Evolutionary conservation across 495 filamentous ascomycete species (phyloP).

Genomic region (Annulohypoxylon maeteangense): DNA sequence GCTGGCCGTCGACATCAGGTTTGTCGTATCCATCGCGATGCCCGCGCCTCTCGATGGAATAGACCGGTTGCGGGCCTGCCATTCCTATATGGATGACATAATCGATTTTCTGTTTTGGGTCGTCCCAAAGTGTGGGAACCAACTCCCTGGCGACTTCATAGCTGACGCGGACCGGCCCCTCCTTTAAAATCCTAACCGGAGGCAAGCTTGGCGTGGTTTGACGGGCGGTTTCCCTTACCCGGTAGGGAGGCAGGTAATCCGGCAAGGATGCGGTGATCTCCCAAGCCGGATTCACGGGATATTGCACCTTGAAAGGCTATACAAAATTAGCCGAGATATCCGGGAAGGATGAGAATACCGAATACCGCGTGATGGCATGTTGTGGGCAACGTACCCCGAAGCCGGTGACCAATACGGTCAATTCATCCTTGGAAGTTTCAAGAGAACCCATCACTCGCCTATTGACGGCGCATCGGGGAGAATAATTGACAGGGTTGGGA

Average conservation of each 20-base stretch:
- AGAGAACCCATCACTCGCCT: conserved; percentile 53
- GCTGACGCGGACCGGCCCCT: conserved; percentile 72
- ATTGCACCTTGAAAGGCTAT: conserved; percentile 73
- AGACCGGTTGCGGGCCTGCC: conserved; percentile 74
- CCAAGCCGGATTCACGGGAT: conserved; percentile 76
- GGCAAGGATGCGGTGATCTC: conserved; percentile 68
- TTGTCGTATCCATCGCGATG: conserved; percentile 80
- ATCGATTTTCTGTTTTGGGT: conserved; percentile 62
- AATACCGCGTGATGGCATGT: conserved; percentile 12
- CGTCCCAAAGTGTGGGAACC: conserved; percentile 69
- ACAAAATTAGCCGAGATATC: conserved; percentile 18
- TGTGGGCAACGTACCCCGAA: conserved; percentile 68
- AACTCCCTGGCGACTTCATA: conserved; percentile 71
- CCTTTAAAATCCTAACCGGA: conserved; percentile 70
- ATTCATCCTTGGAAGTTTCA: conserved; percentile 55
- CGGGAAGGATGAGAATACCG: neutral
- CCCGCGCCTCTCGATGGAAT: conserved; percentile 74
- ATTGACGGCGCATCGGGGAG: neutral
- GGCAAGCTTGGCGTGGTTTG: conserved; percentile 50
- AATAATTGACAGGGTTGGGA: neutral
- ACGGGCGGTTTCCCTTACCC: conserved; percentile 47
- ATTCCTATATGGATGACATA: conserved; percentile 83
- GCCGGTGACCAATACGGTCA: conserved; percentile 77
- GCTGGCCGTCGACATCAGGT: conserved; percentile 72
- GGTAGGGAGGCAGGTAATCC: conserved; percentile 62